Conservation (phyloP, 441 rosid genomes). For the Lepidium campestre region DNA sequence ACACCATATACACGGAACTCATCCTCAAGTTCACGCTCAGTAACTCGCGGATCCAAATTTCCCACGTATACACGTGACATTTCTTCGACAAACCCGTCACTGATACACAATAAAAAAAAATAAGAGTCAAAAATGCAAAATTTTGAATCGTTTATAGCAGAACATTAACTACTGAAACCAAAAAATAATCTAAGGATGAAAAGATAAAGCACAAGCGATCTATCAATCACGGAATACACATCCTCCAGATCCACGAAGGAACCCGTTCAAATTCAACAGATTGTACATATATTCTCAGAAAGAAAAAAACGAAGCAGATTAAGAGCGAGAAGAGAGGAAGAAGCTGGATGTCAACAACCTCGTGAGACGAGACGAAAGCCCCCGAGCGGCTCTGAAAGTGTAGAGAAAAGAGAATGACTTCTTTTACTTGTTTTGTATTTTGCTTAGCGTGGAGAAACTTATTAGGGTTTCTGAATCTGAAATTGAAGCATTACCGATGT, state of each 20-base stretch:
- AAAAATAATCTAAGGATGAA: neutral
- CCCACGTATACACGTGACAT: slow-evolving; percentile 76
- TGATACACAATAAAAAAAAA: neutral
- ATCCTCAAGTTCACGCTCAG: slow-evolving; percentile 71
- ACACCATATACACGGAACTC: slow-evolving; percentile 60
- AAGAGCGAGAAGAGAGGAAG: neutral
- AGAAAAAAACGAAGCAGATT: neutral
- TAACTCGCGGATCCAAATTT: slow-evolving; percentile 61
- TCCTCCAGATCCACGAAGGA: neutral
- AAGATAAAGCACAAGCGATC: neutral
- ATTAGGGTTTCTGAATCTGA: slow-evolving; percentile 15
- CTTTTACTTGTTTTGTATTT: neutral
- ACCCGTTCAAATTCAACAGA: neutral
- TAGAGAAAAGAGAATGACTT: neutral
- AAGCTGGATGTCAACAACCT: neutral
- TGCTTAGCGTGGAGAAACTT: neutral
- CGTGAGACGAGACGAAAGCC: neutral
- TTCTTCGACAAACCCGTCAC: slow-evolving; percentile 15
- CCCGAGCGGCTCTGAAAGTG: neutral
- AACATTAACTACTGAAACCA: neutral
- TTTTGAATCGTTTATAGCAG: neutral
- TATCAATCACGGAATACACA: neutral
- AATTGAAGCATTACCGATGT: neutral
- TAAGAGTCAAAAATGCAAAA: neutral
- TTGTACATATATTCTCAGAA: neutral